These are phyloP conservation scores for Capsicum baccatum DNA, from an alignment of 257 asterid species.

Conservation along the genomic window DNA sequence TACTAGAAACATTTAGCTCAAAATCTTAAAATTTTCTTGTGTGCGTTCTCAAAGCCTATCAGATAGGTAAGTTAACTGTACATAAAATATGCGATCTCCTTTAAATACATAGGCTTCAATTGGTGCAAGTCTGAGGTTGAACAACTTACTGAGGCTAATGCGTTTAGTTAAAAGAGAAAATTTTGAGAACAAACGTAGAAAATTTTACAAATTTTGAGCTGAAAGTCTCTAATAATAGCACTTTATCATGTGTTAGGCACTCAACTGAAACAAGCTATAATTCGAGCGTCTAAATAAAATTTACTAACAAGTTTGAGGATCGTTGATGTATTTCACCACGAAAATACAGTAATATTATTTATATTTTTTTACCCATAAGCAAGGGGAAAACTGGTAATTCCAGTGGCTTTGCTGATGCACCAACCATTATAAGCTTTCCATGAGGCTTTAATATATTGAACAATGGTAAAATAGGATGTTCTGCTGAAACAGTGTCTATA, in stretches of 20 bases:
- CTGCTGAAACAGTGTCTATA: slow-evolving; percentile 45
- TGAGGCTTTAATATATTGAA: slow-evolving; percentile 38
- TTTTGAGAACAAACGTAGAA: neutral
- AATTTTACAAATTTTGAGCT: neutral
- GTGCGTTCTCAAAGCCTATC: neutral
- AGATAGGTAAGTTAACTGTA: neutral
- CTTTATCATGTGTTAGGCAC: neutral
- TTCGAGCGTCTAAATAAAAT: neutral
- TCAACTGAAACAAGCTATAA: rapidly evolving
- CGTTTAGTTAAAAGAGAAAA: neutral
- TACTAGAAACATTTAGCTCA: neutral
- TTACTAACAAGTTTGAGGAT: neutral
- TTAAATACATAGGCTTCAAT: neutral
- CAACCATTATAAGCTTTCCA: slow-evolving; percentile 44
- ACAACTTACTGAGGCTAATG: neutral
- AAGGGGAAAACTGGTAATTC: slow-evolving; percentile 40
- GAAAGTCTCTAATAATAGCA: neutral
- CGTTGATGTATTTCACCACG: neutral
- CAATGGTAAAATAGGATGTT: slow-evolving; percentile 37
- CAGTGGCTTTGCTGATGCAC: slow-evolving; percentile 39
- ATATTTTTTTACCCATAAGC: slow-evolving; percentile 10
- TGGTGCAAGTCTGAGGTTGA: neutral
- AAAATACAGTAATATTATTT: neutral
- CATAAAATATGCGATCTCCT: neutral
- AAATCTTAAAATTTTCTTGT: too few species aligned